Base-by-base conservation (phyloP, 148 eudicot genomes). In the Spergularia bocconei region DNA sequence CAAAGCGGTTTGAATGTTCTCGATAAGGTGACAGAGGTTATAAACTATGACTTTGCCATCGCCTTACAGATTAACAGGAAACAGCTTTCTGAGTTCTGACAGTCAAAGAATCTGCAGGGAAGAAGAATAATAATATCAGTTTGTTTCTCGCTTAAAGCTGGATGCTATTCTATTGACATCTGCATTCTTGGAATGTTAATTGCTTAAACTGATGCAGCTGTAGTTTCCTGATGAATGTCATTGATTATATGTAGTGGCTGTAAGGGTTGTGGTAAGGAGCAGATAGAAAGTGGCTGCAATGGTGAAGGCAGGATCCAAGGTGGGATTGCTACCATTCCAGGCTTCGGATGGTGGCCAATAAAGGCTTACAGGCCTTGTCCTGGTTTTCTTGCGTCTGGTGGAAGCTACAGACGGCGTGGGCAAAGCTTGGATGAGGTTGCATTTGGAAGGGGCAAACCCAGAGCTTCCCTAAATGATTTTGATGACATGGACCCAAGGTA, bases 291-390 rank as follows among this genome's bases (percentile, higher is more conserved):
- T 10, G 97, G 98, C 52, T 93, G 97, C 73, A 93, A 93, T 58
- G 94, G 97, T 39, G 98, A 91, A 70, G 98, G 98, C 59, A 84
- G 98, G 80, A 90, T 93, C 70, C 98, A 93, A 87, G 98, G 98
- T 20, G 97, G 97, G 61, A 93, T 93, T 14, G 98, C 95, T 9
- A 91, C 91, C 0, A 69, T 93, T 57, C 97, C 98, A 20, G 98
- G 98, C 20, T 93, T 93, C 54, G 98, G 98, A 47, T 93, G 98
- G 97, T 93, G 98, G 98, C 98, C 98, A 0, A 93, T 93, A 57
- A 93, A 93, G 81, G 98, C 97, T 79, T 93, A 88, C 57, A 85
- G 97, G 85, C 98, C 98, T 79, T 91, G 98, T 52, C 98, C 97
- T 25, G 97, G 86, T 5, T 91, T 88, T 76, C 78, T 93, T 60